Evolutionary conservation across 805 yeast genomes (phyloP), one percentile per base, ranked within the genome.

Genomic region (Pichia californica): DNA sequence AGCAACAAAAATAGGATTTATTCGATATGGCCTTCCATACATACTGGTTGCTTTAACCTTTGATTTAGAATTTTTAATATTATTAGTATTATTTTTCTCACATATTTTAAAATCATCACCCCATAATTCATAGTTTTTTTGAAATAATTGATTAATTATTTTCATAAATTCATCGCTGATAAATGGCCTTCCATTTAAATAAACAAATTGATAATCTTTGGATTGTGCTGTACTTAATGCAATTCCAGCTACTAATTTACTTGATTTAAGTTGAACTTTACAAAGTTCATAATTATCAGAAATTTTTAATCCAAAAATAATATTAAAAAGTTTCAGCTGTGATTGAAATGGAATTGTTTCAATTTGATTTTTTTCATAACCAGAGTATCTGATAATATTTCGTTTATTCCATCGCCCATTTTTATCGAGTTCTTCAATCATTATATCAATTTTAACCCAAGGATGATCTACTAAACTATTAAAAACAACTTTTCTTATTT

Each of bases 181-280:
- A 15, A 67, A 52, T 10, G 52, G 58, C 20, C 72, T 59, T 3
- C 66, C 66, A 54, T 79, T 76, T 19, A 74, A 49, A 41, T 65
- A 72, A 1, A 77, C 50, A 40, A 64, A 69, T 50, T 78, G 84
- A 44, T 66, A 62, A 1, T 52, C 46, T 34, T 60, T 67, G 0
- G 69, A 54, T 42, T 63, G 64, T 1, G 59, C 47, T 1, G 74
- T 64, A 0, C 42, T 30, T 4, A 51, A 53, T 0, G 77, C 73
- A 10, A 79, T 58, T 0, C 70, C 48, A 3, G 76, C 75, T 0
- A 54, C n/a, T 65, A 53, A 31, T 7, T 46, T 46, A 36, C 56
- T 60, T 2, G 57, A 58, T 7, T 58, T 46, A 39, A 47, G 63
- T 5, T 43, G 34, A 0, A 65, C 64, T 21, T 54, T 47, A 3